These are phyloP conservation scores for Tremellales sp. DNA, from an alignment of 1,284 basidiomycete species.

Conservation along the genomic window DNA sequence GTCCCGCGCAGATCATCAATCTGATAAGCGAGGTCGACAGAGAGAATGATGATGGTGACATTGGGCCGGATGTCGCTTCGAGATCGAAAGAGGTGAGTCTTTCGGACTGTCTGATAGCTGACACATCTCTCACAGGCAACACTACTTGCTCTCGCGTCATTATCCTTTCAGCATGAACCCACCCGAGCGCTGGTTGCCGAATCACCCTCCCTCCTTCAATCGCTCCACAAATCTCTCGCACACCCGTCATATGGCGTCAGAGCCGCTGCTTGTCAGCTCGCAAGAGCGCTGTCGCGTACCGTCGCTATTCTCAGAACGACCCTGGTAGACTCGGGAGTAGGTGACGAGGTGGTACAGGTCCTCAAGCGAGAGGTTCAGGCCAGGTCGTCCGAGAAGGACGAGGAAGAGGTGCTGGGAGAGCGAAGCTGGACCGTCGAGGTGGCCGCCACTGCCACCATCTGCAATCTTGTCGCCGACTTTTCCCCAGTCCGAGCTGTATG, in stretches of 20 bases:
- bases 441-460: conserved; percentile 69
- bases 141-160: conserved; percentile 64
- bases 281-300: conserved; percentile 71
- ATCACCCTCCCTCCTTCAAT: conserved; percentile 53
- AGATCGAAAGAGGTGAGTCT: conserved; percentile 61
- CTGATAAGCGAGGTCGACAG: conserved; percentile 44
- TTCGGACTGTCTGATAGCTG: not conserved
- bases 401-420: conserved; percentile 38
- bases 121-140: conserved; percentile 54
- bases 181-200: conserved; percentile 66
- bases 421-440: conserved; percentile 68
- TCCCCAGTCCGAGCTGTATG: conserved; percentile 70
- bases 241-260: conserved; percentile 69
- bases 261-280: conserved; percentile 77
- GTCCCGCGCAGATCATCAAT: conserved; percentile 23
- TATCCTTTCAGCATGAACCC: conserved; percentile 65
- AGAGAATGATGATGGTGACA: conserved; percentile 57
- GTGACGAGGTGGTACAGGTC: conserved; percentile 62
- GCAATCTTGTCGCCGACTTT: conserved; percentile 81
- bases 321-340: conserved; percentile 74
- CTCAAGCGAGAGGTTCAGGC: conserved; percentile 48
- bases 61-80: conserved; percentile 55
- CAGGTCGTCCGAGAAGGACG: conserved; percentile 33
- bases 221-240: conserved; percentile 56
- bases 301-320: conserved; percentile 75